Evolutionary conservation across 2,329 filamentous ascomycete species (phyloP).

Genomic region (Cytospora piceicola): DNA sequence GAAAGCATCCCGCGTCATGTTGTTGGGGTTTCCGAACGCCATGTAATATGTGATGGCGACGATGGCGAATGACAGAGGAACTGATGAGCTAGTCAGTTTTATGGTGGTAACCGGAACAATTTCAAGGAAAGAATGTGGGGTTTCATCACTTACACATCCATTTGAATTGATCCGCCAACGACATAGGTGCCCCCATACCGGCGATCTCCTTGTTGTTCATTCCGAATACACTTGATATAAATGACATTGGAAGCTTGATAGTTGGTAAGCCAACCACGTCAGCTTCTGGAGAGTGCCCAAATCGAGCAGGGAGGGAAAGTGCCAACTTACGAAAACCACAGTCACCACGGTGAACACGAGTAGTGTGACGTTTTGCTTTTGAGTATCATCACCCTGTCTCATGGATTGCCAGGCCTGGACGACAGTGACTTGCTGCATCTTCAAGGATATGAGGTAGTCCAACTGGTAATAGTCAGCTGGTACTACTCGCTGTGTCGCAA

Average conservation of each 20-base stretch:
- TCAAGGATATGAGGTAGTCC: constrained; percentile 46
- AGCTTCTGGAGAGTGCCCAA: background rate
- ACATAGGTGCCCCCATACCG: constrained; percentile 25
- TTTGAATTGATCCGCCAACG: constrained; percentile 28
- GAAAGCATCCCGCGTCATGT: constrained; percentile 26
- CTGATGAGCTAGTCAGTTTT: background rate
- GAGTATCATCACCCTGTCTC: constrained; percentile 44
- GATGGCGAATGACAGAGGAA: constrained; percentile 25
- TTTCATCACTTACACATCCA: constrained; percentile 24
- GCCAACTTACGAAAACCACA: constrained; percentile 47
- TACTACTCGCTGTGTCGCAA: background rate
- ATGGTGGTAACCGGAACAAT: background rate
- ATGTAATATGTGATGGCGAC: constrained; percentile 29
- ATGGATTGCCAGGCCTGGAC: constrained; percentile 48
- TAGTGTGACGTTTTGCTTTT: constrained; percentile 48
- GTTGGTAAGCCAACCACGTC: background rate
- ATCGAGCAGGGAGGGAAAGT: fast-evolving
- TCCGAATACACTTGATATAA: constrained; percentile 45
- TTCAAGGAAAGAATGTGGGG: fast-evolving
- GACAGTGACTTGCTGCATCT: constrained; percentile 51
- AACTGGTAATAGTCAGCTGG: constrained; percentile 33
- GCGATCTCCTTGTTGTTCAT: constrained; percentile 42
- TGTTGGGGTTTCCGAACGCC: constrained; percentile 26
- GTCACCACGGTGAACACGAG: constrained; percentile 53
- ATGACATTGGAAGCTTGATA: constrained; percentile 42